These are phyloP conservation scores for Hirschioporus abietinus DNA, from an alignment of 768 basidiomycete genomes.

Conservation along the genomic window DNA sequence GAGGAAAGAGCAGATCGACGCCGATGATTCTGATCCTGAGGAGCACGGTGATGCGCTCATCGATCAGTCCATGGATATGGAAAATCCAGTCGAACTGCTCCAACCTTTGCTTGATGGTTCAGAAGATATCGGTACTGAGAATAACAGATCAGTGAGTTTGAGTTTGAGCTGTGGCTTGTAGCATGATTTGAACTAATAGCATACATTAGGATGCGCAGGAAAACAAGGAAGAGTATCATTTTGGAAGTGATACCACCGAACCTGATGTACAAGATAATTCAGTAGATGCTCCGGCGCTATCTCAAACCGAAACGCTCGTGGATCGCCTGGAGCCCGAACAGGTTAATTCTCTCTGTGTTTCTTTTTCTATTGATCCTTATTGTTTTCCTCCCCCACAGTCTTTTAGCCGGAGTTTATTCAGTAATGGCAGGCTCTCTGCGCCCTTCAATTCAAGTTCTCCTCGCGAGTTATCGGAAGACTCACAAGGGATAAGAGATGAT, in stretches of 20 bases:
- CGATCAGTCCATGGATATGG: background rate
- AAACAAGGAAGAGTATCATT: background rate
- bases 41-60: constrained; percentile 13
- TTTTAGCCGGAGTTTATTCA: background rate
- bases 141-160: background rate
- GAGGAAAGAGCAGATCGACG: constrained; percentile 25
- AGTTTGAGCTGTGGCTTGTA: background rate
- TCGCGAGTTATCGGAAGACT: background rate
- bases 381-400: background rate
- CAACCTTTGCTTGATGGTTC: background rate
- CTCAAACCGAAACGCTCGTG: background rate
- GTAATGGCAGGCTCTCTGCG: background rate
- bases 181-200: background rate
- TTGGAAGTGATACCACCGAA: background rate
- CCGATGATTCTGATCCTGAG: constrained; percentile 31
- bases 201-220: background rate
- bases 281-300: background rate
- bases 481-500: background rate
- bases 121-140: background rate
- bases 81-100: background rate
- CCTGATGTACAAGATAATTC: background rate
- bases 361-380: background rate
- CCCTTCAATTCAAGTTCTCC: background rate
- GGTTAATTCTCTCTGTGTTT: background rate
- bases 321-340: background rate